A percentile compares a stretch with the other conserved stretches of the same genome.
Evolutionary conservation across 2,329 filamentous ascomycete species (phyloP).

Genomic region (Fusarium tanahbumbuense): DNA sequence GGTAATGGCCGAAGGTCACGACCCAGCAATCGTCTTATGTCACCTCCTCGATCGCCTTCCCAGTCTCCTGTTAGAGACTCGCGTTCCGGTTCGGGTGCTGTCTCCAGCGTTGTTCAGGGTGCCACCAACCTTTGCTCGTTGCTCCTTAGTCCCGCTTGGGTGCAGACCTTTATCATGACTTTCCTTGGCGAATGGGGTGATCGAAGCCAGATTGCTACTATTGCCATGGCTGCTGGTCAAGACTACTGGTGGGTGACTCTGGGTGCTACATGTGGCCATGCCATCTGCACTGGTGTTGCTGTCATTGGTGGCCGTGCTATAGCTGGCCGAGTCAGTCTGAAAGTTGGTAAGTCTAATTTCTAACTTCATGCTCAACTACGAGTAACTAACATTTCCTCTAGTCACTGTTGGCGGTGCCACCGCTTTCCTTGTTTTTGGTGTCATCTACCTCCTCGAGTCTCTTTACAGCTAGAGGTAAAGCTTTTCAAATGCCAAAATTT

Average conservation of each 20-base stretch:
- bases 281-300: constrained; percentile 88
- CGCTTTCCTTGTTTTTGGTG: constrained; percentile 89
- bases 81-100: constrained; percentile 57
- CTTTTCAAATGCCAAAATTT: constrained; percentile 12
- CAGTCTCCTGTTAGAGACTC: constrained; percentile 75
- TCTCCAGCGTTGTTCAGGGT: constrained; percentile 65
- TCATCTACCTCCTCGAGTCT: constrained; percentile 91
- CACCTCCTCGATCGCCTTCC: constrained; percentile 82
- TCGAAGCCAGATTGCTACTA: constrained; percentile 95
- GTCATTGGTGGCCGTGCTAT: constrained; percentile 93
- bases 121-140: constrained; percentile 88
- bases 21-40: constrained; percentile 80
- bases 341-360: constrained; percentile 79
- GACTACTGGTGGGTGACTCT: constrained; percentile 99
- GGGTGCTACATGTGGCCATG: constrained; percentile 87
- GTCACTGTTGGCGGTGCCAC: constrained; percentile 92
- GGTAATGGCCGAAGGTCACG: constrained; percentile 73
- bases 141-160: constrained; percentile 94
- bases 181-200: constrained; percentile 99
- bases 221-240: constrained; percentile 97
- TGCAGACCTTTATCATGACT: constrained; percentile 99
- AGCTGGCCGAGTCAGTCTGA: constrained; percentile 92
- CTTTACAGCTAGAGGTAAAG: constrained; percentile 63
- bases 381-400: constrained; percentile 54
- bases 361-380: background rate